Evolutionary conservation across 73 alveolate genomes (phyloP).

Genomic region (Symbiodinium pilosum): DNA sequence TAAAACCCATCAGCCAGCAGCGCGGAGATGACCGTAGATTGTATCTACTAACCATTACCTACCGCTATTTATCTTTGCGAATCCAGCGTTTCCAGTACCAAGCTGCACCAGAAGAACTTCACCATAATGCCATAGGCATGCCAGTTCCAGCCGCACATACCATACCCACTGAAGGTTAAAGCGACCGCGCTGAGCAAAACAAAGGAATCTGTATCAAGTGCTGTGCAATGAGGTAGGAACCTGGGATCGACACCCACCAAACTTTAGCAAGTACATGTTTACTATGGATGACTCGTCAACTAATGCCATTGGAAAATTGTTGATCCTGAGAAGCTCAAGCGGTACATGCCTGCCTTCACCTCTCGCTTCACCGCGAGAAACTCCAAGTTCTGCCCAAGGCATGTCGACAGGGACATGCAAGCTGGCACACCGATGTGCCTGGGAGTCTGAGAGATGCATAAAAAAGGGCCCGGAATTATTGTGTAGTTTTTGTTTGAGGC

Average conservation of each 20-base stretch:
- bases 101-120: not conserved
- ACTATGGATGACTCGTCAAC: too few relatives aligned
- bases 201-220: not conserved
- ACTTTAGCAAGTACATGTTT: too few relatives aligned
- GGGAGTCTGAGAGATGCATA: not conserved
- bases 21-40: too few relatives aligned
- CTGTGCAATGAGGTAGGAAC: not conserved
- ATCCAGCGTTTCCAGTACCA: too few relatives aligned
- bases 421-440: conserved; percentile 10
- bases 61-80: too few relatives aligned
- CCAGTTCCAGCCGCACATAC: conserved; percentile 5
- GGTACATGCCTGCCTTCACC: conserved; percentile 21
- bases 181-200: not conserved
- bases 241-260: not conserved
- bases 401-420: not conserved
- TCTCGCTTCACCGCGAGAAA: not conserved
- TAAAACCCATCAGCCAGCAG: too few relatives aligned
- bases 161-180: not conserved
- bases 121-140: too few relatives aligned
- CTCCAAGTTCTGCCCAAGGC: not conserved
- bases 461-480: not conserved
- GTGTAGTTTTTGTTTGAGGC: too few relatives aligned
- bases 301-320: too few relatives aligned
- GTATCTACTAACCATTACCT: too few relatives aligned
- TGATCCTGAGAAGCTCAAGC: not conserved